Evolutionary conservation across 129 eudicot genomes (phyloP).

Genomic region (Flaveria bidentis): DNA sequence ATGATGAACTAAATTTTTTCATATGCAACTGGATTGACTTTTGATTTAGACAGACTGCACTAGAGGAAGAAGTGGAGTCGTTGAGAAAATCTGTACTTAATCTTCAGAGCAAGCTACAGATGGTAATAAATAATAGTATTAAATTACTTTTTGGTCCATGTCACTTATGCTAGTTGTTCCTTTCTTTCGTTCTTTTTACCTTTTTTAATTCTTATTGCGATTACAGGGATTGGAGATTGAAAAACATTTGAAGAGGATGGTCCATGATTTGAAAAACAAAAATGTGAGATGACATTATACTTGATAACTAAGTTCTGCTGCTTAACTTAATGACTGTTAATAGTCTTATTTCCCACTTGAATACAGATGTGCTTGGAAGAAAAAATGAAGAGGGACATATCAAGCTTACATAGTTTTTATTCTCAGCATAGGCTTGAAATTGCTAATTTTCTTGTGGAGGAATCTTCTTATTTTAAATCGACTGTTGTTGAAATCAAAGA

Average conservation of each 20-base stretch:
- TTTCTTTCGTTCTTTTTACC: neutral
- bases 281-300: conserved; percentile 47
- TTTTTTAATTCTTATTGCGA: neutral
- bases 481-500: conserved; percentile 43
- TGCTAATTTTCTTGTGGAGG: conserved; percentile 57
- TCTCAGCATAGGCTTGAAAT: conserved; percentile 50
- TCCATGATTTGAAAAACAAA: conserved; percentile 56
- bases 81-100: conserved; percentile 54
- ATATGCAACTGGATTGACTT: conserved; percentile 50
- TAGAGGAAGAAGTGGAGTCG: conserved; percentile 66
- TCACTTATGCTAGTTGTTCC: neutral
- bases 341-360: conserved; percentile 8
- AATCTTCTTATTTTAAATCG: conserved; percentile 53
- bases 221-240: conserved; percentile 82
- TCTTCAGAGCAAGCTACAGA: conserved; percentile 56
- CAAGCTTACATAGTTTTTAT: conserved; percentile 46
- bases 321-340: conserved; percentile 28
- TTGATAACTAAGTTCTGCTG: conserved; percentile 10
- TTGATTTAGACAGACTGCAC: conserved; percentile 73
- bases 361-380: conserved; percentile 50
- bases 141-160: conserved; percentile 15
- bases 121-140: conserved; percentile 44
- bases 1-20: neutral
- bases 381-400: conserved; percentile 49
- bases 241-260: conserved; percentile 66